A percentile compares a stretch with the other conserved stretches of the same genome.
phyloP scores from a whole-genome alignment of 169 alveolate genomes.

The Cryptosporidium muris region DNA sequence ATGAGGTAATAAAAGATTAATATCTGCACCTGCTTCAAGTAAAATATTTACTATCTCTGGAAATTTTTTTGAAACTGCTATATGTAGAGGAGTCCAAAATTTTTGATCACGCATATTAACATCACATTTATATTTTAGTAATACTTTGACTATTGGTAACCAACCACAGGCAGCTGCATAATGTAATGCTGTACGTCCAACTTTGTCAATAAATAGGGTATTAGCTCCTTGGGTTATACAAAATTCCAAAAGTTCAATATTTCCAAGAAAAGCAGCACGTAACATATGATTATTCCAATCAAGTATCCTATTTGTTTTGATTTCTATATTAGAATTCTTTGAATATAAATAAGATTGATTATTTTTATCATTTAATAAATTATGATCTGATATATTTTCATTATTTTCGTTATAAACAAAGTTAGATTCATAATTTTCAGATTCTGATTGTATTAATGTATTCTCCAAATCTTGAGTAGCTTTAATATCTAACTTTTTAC shows the following conservation, averaged over 20 bases:
- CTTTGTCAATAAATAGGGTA: slow-evolving; percentile 80
- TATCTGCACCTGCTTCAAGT: slow-evolving; percentile 79
- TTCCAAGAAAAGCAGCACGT: slow-evolving; percentile 83
- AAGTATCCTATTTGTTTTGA: slow-evolving; percentile 9
- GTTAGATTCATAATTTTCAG: neutral
- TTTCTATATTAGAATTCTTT: neutral
- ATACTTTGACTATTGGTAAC: slow-evolving; percentile 75
- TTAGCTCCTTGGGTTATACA: slow-evolving; percentile 76
- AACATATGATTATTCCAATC: slow-evolving; percentile 75
- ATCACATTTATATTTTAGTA: slow-evolving; percentile 78
- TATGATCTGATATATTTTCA: neutral
- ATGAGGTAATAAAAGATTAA: slow-evolving; percentile 80
- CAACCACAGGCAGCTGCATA: slow-evolving; percentile 86
- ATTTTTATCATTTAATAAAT: neutral
- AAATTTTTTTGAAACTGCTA: slow-evolving; percentile 84
- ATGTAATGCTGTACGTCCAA: slow-evolving; percentile 87
- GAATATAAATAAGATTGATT: neutral
- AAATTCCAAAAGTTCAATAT: slow-evolving; percentile 75
- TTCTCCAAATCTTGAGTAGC: neutral
- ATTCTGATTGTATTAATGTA: neutral
- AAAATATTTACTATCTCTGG: slow-evolving; percentile 81
- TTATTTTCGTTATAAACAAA: neutral
- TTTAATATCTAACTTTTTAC: neutral
- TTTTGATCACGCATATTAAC: slow-evolving; percentile 82
- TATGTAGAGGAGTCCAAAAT: slow-evolving; percentile 86